Evolutionary conservation across 176 grass and related monocot genomes (phyloP).

Genomic region (Oryza brachyantha): DNA sequence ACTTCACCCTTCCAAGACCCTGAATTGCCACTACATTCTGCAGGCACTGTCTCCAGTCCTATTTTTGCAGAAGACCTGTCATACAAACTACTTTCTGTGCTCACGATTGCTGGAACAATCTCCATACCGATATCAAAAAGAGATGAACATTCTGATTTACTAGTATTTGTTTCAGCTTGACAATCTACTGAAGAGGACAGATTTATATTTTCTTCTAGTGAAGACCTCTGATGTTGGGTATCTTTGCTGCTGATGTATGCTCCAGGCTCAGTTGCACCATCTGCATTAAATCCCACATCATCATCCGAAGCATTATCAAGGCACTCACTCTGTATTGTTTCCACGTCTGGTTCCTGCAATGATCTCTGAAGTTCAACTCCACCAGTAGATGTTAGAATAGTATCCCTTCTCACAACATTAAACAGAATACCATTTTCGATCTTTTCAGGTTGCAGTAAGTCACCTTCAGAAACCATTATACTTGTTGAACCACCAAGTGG

Average conservation of each 20-base stretch:
- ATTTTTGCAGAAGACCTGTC: neutral
- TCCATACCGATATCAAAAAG: conserved; percentile 40
- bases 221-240: conserved; percentile 19
- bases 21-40: conserved; percentile 4
- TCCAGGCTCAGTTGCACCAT: conserved; percentile 15
- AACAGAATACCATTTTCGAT: conserved; percentile 88
- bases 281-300: conserved; percentile 8
- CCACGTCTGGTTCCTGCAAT: conserved; percentile 56
- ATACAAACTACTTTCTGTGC: neutral
- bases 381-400: conserved; percentile 36
- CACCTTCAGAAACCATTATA: conserved; percentile 85
- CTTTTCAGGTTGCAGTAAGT: conserved; percentile 88
- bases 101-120: neutral
- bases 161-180: conserved; percentile 19
- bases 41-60: neutral
- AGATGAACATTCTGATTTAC: conserved; percentile 25
- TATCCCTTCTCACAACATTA: conserved; percentile 83
- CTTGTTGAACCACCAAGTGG: conserved; percentile 44
- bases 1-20: conserved; percentile 15
- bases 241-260: neutral
- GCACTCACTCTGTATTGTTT: conserved; percentile 59
- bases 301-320: conserved; percentile 60
- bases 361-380: conserved; percentile 35
- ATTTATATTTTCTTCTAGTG: conserved; percentile 5
- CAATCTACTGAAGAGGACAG: neutral